phyloP scores from a whole-genome alignment of 2,329 filamentous ascomycete species.

The Pestalotiopsis sp. region DNA sequence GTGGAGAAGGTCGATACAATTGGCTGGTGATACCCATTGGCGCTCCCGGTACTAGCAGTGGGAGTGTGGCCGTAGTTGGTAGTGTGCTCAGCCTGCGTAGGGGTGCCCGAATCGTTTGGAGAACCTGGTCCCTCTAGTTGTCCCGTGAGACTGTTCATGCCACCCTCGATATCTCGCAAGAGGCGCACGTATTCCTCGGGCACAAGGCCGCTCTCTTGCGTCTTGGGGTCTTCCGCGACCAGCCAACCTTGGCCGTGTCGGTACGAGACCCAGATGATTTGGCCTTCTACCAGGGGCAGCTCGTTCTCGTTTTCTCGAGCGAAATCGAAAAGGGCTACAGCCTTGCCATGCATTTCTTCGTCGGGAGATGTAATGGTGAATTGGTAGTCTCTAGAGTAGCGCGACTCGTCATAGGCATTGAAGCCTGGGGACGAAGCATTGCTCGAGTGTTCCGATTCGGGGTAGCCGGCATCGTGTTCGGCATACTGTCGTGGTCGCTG shows the following conservation, averaged over 20 bases:
- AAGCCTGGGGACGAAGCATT: slow-evolving; percentile 61
- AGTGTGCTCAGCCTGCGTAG: slow-evolving; percentile 62
- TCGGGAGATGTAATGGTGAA: slow-evolving; percentile 95
- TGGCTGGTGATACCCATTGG: slow-evolving; percentile 71
- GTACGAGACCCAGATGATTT: slow-evolving; percentile 96
- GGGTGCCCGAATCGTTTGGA: slow-evolving; percentile 61
- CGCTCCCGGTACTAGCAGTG: slow-evolving; percentile 39
- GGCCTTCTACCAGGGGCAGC: slow-evolving; percentile 86
- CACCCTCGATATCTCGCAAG: slow-evolving; percentile 90
- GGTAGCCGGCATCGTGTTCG: slow-evolving; percentile 52
- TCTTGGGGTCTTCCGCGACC: slow-evolving; percentile 93
- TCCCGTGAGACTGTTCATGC: slow-evolving; percentile 73
- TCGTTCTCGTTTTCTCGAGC: slow-evolving; percentile 96
- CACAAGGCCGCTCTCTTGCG: slow-evolving; percentile 90
- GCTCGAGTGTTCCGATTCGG: slow-evolving; percentile 63
- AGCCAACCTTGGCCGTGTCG: slow-evolving; percentile 96
- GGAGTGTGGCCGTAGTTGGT: slow-evolving; percentile 38
- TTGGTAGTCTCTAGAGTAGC: slow-evolving; percentile 89
- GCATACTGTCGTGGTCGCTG: slow-evolving; percentile 49
- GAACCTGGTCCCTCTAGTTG: slow-evolving; percentile 57
- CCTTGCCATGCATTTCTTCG: slow-evolving; percentile 97
- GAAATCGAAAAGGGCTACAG: slow-evolving; percentile 94
- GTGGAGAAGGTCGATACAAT: slow-evolving; percentile 72
- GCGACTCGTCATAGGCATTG: slow-evolving; percentile 68
- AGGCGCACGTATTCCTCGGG: slow-evolving; percentile 96